phyloP scores from a whole-genome alignment of 768 basidiomycete genomes.

The Lactarius trivialis region DNA sequence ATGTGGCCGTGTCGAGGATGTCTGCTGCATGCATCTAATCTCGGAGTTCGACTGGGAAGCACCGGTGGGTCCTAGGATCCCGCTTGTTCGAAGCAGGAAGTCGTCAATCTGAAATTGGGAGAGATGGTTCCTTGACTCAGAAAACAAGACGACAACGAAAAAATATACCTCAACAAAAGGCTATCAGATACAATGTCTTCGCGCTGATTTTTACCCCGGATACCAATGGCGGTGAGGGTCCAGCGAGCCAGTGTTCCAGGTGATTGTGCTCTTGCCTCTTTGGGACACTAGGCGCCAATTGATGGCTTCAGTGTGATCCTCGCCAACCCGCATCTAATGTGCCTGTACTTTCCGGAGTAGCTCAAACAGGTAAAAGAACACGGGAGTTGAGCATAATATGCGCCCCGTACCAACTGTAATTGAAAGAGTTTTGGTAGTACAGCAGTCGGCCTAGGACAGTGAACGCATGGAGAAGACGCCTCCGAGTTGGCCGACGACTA shows the following conservation, averaged over 20 bases:
- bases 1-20: neutral
- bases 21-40: neutral
- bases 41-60: slow-evolving; percentile 4
- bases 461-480: neutral
- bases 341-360: neutral
- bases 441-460: neutral
- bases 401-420: neutral
- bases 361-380: slow-evolving; percentile 6
- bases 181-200: neutral
- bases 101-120: neutral
- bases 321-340: neutral
- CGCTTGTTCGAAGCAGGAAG: neutral
- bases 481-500: neutral
- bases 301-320: neutral
- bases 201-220: neutral
- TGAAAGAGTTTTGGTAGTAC: neutral
- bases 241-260: neutral
- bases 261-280: neutral
- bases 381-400: neutral
- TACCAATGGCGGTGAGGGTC: neutral
- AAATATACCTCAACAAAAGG: neutral
- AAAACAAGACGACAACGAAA: neutral
- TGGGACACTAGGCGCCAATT: neutral
- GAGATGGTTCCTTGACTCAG: neutral
- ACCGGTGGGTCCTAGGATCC: neutral